Conservation (phyloP, 164 flowering plant genomes). For the Cinnamomum micranthum region DNA sequence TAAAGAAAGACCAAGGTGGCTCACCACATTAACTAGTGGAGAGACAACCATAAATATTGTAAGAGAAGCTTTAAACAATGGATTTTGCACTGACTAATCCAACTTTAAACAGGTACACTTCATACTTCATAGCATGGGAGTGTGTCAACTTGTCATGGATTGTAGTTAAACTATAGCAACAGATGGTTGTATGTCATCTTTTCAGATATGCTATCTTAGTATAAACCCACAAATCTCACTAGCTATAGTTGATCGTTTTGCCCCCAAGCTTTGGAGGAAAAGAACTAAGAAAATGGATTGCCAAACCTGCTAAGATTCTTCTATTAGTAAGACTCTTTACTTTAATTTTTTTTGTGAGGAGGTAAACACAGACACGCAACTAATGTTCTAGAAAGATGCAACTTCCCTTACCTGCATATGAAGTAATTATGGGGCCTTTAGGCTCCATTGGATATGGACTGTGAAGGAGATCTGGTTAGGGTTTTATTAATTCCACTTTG, state of each 20-base stretch:
- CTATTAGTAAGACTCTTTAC: too few species aligned
- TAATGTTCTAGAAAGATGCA: too few species aligned
- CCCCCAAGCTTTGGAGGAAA: not conserved
- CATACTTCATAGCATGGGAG: not conserved
- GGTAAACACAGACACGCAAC: too few species aligned
- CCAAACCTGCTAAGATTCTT: too few species aligned
- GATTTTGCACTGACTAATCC: slow-evolving; percentile 2
- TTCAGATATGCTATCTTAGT: slow-evolving; percentile 1
- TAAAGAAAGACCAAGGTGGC: not conserved
- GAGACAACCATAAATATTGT: not conserved
- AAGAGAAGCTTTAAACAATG: not conserved
- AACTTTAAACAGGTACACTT: not conserved
- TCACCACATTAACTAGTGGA: slow-evolving; percentile 4
- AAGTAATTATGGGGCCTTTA: too few species aligned
- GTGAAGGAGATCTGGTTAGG: too few species aligned
- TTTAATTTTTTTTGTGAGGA: too few species aligned
- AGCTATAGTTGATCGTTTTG: not conserved
- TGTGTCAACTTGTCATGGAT: not conserved
- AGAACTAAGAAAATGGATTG: too few species aligned
- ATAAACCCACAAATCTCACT: not conserved
- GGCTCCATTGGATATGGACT: too few species aligned
- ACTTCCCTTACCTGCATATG: too few species aligned
- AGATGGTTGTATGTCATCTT: not conserved
- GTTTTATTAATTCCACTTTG: too few species aligned
- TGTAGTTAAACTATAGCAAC: not conserved